Base-by-base conservation (phyloP, 164 flowering plant genomes). In the Euptelea pleiosperma region DNA sequence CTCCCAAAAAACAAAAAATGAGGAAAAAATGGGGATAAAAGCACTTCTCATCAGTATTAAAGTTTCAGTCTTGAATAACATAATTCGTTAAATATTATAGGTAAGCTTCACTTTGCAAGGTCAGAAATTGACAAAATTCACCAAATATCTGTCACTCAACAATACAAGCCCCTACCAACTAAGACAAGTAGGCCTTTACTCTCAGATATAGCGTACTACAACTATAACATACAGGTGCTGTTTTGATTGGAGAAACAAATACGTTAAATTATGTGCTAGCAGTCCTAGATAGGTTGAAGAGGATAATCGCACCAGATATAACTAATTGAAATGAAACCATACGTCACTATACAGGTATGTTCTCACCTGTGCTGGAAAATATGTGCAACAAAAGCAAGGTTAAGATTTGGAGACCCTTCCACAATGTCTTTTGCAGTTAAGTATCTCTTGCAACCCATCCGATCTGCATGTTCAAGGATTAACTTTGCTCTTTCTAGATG, bases 351-450 rank as follows among this genome's bases (percentile, higher is more conserved):
- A 50, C 31, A 8, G 14, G 14, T 18, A 10, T 51, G 33, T 46
- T 62, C 81, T 79, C 60, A 86, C 98, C 98, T 85, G 60, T 83
- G 90, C 79, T 91, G 96, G 67, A 91, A 91, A 54, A 88, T 74
- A 66, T 88, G 96, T 37, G 98, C 98, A 60, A 86, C 94, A 75
- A 91, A 91, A 55, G 96, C 96, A 70, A 91, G 87, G 58, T 88
- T 88, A 28, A 91, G 90, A 73, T 91, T 91, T 50, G 94, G 96
- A 48, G 90, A 88, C 42, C 96, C 98, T 48, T 91, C 98, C 30
- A 91, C 92, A 47, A 91, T 91, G 61, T 91, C 98, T 74, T 79
- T 88, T 14, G 96, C 80, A 22, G 98, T 86, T 45, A 91, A 58
- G 64, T 88, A 91, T 83, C 94, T 75, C 69, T 83, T 86, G 77